Evolutionary conservation across 768 basidiomycete genomes (phyloP).

Genomic region (Leccinellum luteum): DNA sequence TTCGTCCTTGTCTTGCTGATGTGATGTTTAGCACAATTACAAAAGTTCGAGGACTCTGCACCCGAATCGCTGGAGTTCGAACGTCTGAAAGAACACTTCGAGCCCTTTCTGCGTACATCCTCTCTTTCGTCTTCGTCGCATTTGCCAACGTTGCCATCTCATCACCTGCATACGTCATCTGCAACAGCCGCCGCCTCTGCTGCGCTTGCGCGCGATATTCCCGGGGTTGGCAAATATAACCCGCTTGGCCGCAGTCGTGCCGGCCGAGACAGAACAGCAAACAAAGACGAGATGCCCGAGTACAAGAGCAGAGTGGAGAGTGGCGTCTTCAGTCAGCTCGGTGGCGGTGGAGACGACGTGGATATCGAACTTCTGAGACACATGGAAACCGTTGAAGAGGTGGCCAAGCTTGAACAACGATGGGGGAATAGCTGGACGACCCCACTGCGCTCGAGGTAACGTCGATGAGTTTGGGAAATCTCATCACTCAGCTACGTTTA

Average conservation of each 20-base stretch:
- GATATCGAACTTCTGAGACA: conserved; percentile 71
- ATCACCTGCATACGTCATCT: conserved; percentile 73
- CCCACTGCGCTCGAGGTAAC: conserved; percentile 60
- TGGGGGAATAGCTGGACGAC: conserved; percentile 81
- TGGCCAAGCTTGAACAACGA: conserved; percentile 72
- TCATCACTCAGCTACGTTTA: conserved; percentile 7
- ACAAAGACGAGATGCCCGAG: conserved; percentile 75
- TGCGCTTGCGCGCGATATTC: conserved; percentile 83
- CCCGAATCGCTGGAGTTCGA: conserved; percentile 90
- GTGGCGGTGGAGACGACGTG: conserved; percentile 59
- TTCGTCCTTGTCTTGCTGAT: conserved; percentile 1
- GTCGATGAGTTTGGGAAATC: background rate
- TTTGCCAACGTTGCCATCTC: conserved; percentile 51
- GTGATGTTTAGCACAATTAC: conserved; percentile 69
- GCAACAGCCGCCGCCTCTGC: conserved; percentile 89
- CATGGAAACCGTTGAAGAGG: conserved; percentile 57
- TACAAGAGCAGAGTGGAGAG: conserved; percentile 74
- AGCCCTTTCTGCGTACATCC: conserved; percentile 87
- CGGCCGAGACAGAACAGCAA: conserved; percentile 60
- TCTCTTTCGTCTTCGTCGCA: conserved; percentile 66
- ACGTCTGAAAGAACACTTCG: conserved; percentile 93
- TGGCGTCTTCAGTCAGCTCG: conserved; percentile 48
- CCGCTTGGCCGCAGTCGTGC: conserved; percentile 48
- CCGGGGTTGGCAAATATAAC: conserved; percentile 77
- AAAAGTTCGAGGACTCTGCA: conserved; percentile 84